These are phyloP conservation scores for Cryptococcus sp. DNA, from an alignment of 1,284 basidiomycete species.

Conservation along the genomic window DNA sequence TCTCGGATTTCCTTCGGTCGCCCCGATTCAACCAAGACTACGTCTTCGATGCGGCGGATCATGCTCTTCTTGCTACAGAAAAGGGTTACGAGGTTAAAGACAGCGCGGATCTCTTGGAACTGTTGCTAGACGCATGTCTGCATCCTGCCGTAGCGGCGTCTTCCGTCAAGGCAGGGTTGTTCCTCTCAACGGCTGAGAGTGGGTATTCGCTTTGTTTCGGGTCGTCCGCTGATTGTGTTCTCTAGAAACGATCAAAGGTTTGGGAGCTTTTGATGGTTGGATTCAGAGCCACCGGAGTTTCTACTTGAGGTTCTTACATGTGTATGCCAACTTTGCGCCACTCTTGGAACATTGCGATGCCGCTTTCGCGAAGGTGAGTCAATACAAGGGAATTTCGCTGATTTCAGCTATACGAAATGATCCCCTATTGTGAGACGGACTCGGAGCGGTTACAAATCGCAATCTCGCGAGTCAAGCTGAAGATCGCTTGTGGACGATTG, in stretches of 20 bases:
- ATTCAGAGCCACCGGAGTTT: slow-evolving; percentile 6
- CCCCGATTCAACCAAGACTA: slow-evolving; percentile 17
- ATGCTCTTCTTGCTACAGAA: slow-evolving; percentile 16
- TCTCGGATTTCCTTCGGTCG: slow-evolving; percentile 20
- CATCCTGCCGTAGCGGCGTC: slow-evolving; percentile 15
- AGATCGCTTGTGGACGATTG: slow-evolving; percentile 13
- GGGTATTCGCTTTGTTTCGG: neutral
- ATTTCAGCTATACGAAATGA: slow-evolving; percentile 12
- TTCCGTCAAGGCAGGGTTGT: slow-evolving; percentile 16
- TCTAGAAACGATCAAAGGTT: slow-evolving; percentile 13
- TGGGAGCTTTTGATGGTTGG: slow-evolving; percentile 19
- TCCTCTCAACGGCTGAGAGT: slow-evolving; percentile 16
- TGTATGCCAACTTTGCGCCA: slow-evolving; percentile 17
- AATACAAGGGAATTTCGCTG: neutral
- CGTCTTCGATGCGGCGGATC: slow-evolving; percentile 32
- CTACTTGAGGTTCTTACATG: slow-evolving; percentile 17
- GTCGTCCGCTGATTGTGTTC: neutral
- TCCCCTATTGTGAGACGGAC: slow-evolving; percentile 11
- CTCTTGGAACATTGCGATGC: slow-evolving; percentile 20
- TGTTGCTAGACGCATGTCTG: slow-evolving; percentile 18
- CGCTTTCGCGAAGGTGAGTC: slow-evolving; percentile 15
- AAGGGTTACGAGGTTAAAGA: neutral
- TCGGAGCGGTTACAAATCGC: slow-evolving; percentile 19
- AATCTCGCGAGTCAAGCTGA: slow-evolving; percentile 18
- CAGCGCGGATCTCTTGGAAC: slow-evolving; percentile 8